Evolutionary conservation across 1,284 basidiomycete genomes (phyloP).

Genomic region (Trametes pubescens): DNA sequence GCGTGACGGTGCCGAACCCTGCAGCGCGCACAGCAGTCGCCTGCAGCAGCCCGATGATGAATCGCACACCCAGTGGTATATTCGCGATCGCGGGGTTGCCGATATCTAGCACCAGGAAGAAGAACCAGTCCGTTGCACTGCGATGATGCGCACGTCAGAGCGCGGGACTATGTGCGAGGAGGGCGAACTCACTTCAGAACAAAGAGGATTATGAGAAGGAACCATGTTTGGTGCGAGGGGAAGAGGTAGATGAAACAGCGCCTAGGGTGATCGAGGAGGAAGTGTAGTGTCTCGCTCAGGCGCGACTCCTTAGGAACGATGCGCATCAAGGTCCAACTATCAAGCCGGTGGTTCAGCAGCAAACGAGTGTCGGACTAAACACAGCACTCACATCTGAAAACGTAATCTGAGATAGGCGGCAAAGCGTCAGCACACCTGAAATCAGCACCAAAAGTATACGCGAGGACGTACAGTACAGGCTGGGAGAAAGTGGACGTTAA

Average conservation of each 20-base stretch:
- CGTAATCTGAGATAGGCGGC: constrained; percentile 57
- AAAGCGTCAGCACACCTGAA: neutral
- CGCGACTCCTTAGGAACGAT: constrained; percentile 67
- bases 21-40: constrained; percentile 87
- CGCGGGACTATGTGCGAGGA: neutral
- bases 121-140: constrained; percentile 75
- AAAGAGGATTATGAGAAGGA: constrained; percentile 75
- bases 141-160: neutral
- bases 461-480: constrained; percentile 33
- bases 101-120: constrained; percentile 90
- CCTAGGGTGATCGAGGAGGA: constrained; percentile 96
- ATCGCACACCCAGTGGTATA: constrained; percentile 75
- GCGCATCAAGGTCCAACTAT: constrained; percentile 80
- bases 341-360: constrained; percentile 15
- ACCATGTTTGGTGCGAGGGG: constrained; percentile 96
- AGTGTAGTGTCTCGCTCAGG: constrained; percentile 84
- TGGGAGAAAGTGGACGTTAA: neutral
- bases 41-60: constrained; percentile 76
- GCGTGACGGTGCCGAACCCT: constrained; percentile 82
- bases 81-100: constrained; percentile 77
- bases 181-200: constrained; percentile 77
- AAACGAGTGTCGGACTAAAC: neutral
- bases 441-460: neutral
- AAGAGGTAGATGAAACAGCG: constrained; percentile 96
- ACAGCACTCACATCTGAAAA: constrained; percentile 62